These are phyloP conservation scores for Pseudozyma hubeiensis DNA, from an alignment of 1,284 basidiomycete genomes.

Conservation along the genomic window DNA sequence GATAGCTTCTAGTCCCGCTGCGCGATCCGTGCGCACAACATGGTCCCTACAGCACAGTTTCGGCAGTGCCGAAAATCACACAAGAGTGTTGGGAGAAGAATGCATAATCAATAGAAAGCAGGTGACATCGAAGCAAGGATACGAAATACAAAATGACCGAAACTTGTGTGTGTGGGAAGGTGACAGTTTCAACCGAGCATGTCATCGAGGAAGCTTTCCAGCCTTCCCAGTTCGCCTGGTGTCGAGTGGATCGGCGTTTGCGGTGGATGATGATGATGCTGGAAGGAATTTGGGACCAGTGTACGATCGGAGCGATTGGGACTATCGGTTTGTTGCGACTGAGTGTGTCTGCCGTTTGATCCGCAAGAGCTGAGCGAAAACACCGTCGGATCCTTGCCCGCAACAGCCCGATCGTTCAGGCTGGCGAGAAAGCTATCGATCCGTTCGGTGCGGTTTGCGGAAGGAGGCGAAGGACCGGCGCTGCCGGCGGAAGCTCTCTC, in stretches of 20 bases:
- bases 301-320: not conserved
- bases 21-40: not conserved
- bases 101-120: no score
- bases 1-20: slow-evolving; percentile 20
- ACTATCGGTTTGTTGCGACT: not conserved
- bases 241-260: slow-evolving; percentile 13
- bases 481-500: slow-evolving; percentile 1
- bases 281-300: no score
- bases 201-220: slow-evolving; percentile 50
- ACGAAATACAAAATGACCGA: not conserved
- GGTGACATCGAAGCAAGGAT: no score
- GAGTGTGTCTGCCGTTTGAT: not conserved
- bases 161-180: not conserved
- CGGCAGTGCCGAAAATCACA: no score
- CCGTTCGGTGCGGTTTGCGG: slow-evolving; percentile 13
- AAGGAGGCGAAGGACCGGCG: not conserved
- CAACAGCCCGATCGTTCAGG: slow-evolving; percentile 36
- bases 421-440: slow-evolving; percentile 51
- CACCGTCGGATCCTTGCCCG: slow-evolving; percentile 21
- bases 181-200: slow-evolving; percentile 38
- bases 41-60: no score
- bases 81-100: no score
- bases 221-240: slow-evolving; percentile 28
- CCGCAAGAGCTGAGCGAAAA: slow-evolving; percentile 21
- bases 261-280: not conserved